Evolutionary conservation across 2,329 filamentous ascomycete species (phyloP), one percentile per base, ranked within the genome.

Genomic region (Alternaria panax): DNA sequence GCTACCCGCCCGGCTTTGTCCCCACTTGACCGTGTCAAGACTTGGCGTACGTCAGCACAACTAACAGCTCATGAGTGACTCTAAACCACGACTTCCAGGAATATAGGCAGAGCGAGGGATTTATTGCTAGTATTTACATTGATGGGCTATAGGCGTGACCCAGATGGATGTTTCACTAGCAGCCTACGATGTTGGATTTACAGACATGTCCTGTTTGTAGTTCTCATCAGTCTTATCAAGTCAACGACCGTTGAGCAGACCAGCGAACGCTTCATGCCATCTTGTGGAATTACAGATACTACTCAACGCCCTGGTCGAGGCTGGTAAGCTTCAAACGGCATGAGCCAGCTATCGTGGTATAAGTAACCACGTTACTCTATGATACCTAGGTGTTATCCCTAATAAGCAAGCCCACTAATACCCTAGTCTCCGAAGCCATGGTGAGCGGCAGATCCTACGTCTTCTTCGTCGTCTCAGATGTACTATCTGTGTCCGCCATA

Each of bases 31-130:
- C 30, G 36, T 12, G 20, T 20, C 16, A 32, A 11, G 22, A 53
- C 57, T 60, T 60, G 57, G 57, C 57, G 36, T 40, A 60, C 57
- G 57, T 60, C 57, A 60, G 42, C 36, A 27, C 45, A 32, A 40
- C 28, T 38, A 50, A 50, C 43, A 34, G 36, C 14, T 24, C 20
- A 18, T 7, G 30, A 25, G 20, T 48, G 45, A 32, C 16, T 20
- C 8, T 34, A 14, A 32, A 25, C 28, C 7, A 48, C 30, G 36
- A 34, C 28, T 11, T 24, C 7, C 14, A 5, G 12, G 32, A 28
- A 9, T 20, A 46, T 16, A 20, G 4, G 18, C 43, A 7, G 3
- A 47, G n/a, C n/a, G 42, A 28, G 16, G n/a, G 36, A 7, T 30
- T 30, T 36, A 36, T 36, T 34, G 14, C 14, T 7, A 16, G n/a